Conservation (phyloP, 768 basidiomycete species). For the Lactarius pseudohatsudake region DNA sequence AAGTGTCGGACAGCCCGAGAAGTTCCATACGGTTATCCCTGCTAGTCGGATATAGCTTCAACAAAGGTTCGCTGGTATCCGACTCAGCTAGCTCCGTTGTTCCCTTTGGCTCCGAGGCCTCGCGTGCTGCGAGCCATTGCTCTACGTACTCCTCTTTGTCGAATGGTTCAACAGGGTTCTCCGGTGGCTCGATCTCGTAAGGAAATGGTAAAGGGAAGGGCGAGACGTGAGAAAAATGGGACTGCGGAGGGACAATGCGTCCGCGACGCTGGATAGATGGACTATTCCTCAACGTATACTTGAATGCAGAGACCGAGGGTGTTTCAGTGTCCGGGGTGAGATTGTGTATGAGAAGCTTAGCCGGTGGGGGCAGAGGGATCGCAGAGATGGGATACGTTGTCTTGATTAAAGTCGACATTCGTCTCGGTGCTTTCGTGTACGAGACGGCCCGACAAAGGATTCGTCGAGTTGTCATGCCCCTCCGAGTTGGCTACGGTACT, state of each 20-base stretch:
- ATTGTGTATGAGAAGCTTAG: constrained; percentile 44
- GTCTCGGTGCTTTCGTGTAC: background rate
- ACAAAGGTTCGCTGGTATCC: constrained; percentile 34
- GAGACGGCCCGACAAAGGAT: background rate
- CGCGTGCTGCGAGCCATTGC: constrained; percentile 67
- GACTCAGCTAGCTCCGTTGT: constrained; percentile 30
- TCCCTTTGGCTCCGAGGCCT: constrained; percentile 47
- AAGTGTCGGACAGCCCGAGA: constrained; percentile 68
- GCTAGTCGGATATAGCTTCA: constrained; percentile 49
- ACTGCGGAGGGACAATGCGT: constrained; percentile 52
- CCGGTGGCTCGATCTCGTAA: constrained; percentile 62
- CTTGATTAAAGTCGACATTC: constrained; percentile 27
- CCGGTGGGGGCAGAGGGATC: constrained; percentile 49
- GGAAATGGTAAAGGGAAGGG: constrained; percentile 86
- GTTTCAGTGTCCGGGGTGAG: constrained; percentile 61
- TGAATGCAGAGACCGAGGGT: constrained; percentile 52
- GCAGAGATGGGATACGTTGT: constrained; percentile 48
- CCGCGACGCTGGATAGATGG: constrained; percentile 74
- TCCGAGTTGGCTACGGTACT: constrained; percentile 34
- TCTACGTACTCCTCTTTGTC: constrained; percentile 69
- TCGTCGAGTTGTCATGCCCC: constrained; percentile 22
- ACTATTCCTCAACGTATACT: constrained; percentile 45
- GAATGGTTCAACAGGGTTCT: constrained; percentile 46
- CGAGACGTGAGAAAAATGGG: constrained; percentile 79
- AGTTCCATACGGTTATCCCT: constrained; percentile 58